Evolutionary conservation across 202 grass and related monocot genomes (phyloP).

Genomic region (Bolboschoenoplectus hybrid): DNA sequence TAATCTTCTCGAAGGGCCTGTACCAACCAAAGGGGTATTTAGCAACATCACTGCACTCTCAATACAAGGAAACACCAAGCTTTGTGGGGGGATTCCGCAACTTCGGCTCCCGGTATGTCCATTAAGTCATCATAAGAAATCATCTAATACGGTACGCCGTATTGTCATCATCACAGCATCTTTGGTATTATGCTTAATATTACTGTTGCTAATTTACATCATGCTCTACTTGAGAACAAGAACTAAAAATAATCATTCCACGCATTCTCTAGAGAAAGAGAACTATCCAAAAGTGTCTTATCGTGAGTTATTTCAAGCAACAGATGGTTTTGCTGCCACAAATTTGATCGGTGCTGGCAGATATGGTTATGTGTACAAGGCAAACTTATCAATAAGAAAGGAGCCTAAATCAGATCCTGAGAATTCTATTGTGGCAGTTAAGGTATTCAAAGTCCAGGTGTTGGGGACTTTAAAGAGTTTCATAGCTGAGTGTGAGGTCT

Average conservation of each 20-base stretch:
- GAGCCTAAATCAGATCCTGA: neutral
- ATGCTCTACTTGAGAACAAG: neutral
- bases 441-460: slow-evolving; percentile 46
- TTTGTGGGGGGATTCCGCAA: neutral
- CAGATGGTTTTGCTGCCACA: neutral
- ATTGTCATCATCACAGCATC: neutral
- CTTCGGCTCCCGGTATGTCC: neutral
- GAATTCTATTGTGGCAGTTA: slow-evolving; percentile 36
- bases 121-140: neutral
- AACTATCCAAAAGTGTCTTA: neutral
- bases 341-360: neutral
- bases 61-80: neutral
- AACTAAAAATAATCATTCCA: neutral
- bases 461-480: slow-evolving; percentile 36
- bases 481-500: slow-evolving; percentile 39
- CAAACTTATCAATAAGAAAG: neutral
- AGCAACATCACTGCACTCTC: neutral
- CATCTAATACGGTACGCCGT: neutral
- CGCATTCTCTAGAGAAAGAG: neutral
- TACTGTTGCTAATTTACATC: neutral
- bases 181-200: neutral
- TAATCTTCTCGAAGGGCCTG: neutral
- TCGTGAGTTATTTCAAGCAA: neutral
- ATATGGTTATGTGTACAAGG: neutral
- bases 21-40: neutral